Base-by-base conservation (phyloP, 2,329 filamentous ascomycete genomes). In the Calonectria leucothoes region DNA sequence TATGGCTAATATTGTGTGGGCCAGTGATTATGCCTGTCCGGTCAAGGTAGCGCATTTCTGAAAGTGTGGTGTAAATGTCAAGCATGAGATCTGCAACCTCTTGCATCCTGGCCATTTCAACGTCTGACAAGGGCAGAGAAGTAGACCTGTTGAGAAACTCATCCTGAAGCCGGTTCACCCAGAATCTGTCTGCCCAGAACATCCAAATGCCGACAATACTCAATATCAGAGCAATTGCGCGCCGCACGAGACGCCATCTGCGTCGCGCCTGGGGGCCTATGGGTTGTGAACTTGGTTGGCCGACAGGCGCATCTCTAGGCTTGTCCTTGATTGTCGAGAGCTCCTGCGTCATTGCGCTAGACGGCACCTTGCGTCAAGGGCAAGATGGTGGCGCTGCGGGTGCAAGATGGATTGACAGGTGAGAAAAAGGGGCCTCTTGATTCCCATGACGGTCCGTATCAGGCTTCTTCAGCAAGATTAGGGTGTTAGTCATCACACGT, bases 21-120 rank as follows among this genome's bases (percentile, higher is more conserved):
- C 68, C 68, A 1, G 14, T 29, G 6, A 48, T 23, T n/a, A 70
- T 66, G 37, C 49, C 27, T 17, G 11, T 45, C 1, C 39, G 68
- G 61, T 66, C 49, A 27, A 70, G 48, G 35, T 48, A 70, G 15
- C 49, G 51, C 59, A 70, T 55, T 17, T 55, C 35, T 0, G 61
- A 51, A 17, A 66, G 49, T 6, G 69, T 66, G 5, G 48, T 45
- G 29, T 70, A 70, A 25, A 71, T 66, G 23, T 35, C 51, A 6
- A 66, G 61, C 51, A 71, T 48, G 35, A 55, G 57, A 7, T 27
- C 15, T 25, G 68, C 68, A 27, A 70, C 48, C 15, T 70, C 68
- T 4, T 70, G 25, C 14, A 70, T 59, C 20, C 45, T 29, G 5
- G 68, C 59, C 25, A 37, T 45, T 14, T 65, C 33, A 11, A 1